Evolutionary conservation across 495 filamentous ascomycete species (phyloP).

Genomic region (Neurospora africana): DNA sequence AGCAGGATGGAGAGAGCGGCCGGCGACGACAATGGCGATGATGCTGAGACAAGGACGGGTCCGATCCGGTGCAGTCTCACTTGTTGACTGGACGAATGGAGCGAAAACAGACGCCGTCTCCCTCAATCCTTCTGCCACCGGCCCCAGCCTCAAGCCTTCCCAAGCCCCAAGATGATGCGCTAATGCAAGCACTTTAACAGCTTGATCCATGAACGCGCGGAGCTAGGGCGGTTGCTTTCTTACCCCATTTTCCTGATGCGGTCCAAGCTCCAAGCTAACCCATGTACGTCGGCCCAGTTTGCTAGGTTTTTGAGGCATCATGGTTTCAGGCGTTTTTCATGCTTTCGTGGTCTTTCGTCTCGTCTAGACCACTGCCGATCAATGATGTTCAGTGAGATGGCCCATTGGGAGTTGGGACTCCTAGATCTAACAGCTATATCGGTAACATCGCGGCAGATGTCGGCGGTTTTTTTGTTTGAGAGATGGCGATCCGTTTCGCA

Average conservation of each 20-base stretch:
- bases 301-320: background rate
- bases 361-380: background rate
- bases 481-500: background rate
- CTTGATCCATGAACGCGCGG: background rate
- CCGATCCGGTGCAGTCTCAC: background rate
- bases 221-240: background rate
- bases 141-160: background rate
- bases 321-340: background rate
- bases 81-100: background rate
- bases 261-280: background rate
- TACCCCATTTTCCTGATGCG: background rate
- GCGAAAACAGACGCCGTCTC: background rate
- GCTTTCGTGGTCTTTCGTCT: background rate
- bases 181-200: slow-evolving; percentile 21
- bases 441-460: background rate
- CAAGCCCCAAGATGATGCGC: background rate
- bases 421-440: background rate
- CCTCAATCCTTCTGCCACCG: background rate
- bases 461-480: background rate
- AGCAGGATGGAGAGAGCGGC: background rate
- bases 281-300: background rate
- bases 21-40: background rate
- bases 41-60: background rate
- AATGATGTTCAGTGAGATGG: background rate
- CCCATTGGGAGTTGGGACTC: background rate